Evolutionary conservation across 1,139 yeast genomes (phyloP).

Genomic region (Pichia sp.): DNA sequence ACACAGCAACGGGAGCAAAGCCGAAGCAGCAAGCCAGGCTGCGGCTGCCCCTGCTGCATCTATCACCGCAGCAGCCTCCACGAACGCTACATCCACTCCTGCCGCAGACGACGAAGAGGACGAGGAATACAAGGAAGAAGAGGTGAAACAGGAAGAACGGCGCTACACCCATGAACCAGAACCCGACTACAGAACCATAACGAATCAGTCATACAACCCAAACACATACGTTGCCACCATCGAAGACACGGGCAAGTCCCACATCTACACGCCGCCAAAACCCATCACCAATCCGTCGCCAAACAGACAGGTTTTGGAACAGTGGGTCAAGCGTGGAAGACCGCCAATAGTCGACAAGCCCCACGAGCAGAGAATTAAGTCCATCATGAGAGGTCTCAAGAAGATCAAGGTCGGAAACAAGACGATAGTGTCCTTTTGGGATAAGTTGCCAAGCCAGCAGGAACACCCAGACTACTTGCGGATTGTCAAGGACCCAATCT

Average conservation of each 20-base stretch:
- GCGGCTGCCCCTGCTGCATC: neutral
- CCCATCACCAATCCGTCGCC: constrained; percentile 18
- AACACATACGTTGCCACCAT: constrained; percentile 25
- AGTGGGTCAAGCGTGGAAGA: constrained; percentile 79
- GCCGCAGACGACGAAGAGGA: constrained; percentile 25
- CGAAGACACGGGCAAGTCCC: constrained; percentile 25
- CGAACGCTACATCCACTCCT: constrained; percentile 3
- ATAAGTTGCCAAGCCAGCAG: constrained; percentile 73
- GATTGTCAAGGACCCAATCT: constrained; percentile 63
- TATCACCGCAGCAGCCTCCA: neutral
- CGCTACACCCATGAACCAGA: neutral
- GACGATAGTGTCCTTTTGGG: constrained; percentile 46
- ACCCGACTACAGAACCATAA: constrained; percentile 17
- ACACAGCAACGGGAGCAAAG: constrained; percentile 8
- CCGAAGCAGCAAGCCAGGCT: no score
- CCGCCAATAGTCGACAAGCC: constrained; percentile 96
- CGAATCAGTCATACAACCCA: constrained; percentile 25
- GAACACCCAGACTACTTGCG: constrained; percentile 65
- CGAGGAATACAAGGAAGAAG: constrained; percentile 19
- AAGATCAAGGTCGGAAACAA: constrained; percentile 47
- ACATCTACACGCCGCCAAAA: constrained; percentile 28
- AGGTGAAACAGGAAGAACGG: constrained; percentile 28
- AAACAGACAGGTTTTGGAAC: constrained; percentile 36
- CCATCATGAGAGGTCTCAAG: constrained; percentile 74
- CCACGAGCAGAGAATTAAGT: constrained; percentile 85